Evolutionary conservation across 225 moss, liverwort and hornwort species (phyloP).

Genomic region (Asterella californica): DNA sequence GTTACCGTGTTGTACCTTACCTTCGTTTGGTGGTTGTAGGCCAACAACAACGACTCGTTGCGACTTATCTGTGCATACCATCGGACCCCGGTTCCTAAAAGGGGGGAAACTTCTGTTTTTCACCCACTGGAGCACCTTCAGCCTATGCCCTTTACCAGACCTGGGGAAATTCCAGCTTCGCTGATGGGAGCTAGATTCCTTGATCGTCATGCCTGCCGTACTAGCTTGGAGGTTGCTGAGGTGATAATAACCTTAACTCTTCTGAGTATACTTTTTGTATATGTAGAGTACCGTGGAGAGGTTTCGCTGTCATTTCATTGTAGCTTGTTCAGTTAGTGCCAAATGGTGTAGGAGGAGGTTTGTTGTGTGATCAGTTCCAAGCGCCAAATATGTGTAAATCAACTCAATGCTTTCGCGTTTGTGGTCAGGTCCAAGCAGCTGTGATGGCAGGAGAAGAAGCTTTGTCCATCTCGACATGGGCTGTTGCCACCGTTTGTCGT

Average conservation of each 20-base stretch:
- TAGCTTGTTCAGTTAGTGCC: neutral
- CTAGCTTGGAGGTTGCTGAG: slow-evolving; percentile 89
- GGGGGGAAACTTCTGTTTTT: slow-evolving; percentile 56
- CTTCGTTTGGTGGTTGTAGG: slow-evolving; percentile 34
- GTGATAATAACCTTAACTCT: slow-evolving; percentile 28
- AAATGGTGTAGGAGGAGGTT: neutral
- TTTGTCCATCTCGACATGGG: slow-evolving; percentile 76
- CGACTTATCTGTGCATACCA: slow-evolving; percentile 84
- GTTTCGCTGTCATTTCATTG: neutral
- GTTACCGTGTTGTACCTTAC: neutral
- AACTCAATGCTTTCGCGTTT: neutral
- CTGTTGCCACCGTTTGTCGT: slow-evolving; percentile 86
- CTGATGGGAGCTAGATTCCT: slow-evolving; percentile 47
- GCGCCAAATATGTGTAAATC: slow-evolving; percentile 6
- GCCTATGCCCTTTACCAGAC: slow-evolving; percentile 57
- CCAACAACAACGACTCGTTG: slow-evolving; percentile 85
- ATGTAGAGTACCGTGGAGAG: too few species aligned
- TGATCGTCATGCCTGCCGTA: slow-evolving; percentile 51
- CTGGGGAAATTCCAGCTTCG: slow-evolving; percentile 37
- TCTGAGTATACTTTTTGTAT: neutral
- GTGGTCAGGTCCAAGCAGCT: slow-evolving; percentile 61
- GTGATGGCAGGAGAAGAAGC: slow-evolving; percentile 89
- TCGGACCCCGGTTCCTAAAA: slow-evolving; percentile 60
- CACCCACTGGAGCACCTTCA: slow-evolving; percentile 82
- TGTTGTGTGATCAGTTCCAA: neutral